phyloP scores from a whole-genome alignment of 768 basidiomycete species.

The Xerocomus brunneocitrinus region DNA sequence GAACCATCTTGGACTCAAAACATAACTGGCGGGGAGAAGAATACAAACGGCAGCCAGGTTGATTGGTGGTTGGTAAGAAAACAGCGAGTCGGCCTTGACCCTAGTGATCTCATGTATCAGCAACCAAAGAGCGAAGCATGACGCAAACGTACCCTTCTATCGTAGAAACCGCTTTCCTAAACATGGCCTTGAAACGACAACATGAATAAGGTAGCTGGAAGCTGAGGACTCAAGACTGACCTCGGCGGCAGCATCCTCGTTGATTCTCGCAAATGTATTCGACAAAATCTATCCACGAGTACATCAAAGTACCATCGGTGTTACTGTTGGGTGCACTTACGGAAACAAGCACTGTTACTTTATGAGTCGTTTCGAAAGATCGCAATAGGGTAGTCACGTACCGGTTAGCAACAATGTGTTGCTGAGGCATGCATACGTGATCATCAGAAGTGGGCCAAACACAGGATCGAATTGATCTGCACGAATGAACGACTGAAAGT shows the following conservation, averaged over 20 bases:
- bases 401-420: conserved; percentile 91
- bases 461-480: conserved; percentile 74
- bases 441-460: conserved; percentile 91
- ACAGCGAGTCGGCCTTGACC: conserved; percentile 86
- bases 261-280: conserved; percentile 92
- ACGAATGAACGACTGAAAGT: conserved; percentile 3
- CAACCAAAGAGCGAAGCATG: not conserved
- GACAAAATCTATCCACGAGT: conserved; percentile 69
- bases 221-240: conserved; percentile 33
- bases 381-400: conserved; percentile 30
- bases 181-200: conserved; percentile 68
- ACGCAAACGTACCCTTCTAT: conserved; percentile 73
- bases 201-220: not conserved
- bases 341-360: conserved; percentile 66
- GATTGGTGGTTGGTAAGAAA: conserved; percentile 92
- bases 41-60: conserved; percentile 84
- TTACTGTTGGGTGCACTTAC: conserved; percentile 37
- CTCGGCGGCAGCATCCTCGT: conserved; percentile 89
- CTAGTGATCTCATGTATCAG: conserved; percentile 32
- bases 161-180: conserved; percentile 87
- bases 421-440: conserved; percentile 85
- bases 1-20: conserved; percentile 93
- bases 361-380: conserved; percentile 1
- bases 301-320: not conserved
- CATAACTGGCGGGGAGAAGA: conserved; percentile 82